Percentiles rank a stretch among this genome's conserved stretches.
phyloP scores from a whole-genome alignment of 192 early-diverging fungal genomes.

The Coemansia asiatica region DNA sequence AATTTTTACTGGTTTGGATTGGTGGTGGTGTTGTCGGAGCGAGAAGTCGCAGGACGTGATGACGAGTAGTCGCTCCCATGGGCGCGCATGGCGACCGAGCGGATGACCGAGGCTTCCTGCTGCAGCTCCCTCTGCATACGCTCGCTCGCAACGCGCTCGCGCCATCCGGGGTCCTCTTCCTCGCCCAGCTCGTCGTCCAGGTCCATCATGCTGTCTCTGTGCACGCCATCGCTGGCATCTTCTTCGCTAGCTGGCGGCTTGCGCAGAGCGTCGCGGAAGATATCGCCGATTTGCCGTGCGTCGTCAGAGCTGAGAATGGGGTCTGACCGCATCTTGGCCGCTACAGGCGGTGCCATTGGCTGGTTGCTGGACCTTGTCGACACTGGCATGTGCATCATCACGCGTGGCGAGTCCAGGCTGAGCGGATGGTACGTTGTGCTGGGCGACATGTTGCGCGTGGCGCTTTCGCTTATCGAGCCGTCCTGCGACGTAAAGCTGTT shows the following conservation, averaged over 20 bases:
- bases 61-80: constrained; percentile 51
- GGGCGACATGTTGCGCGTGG: constrained; percentile 12
- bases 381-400: constrained; percentile 42
- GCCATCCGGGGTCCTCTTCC: constrained; percentile 48
- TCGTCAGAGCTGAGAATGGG: constrained; percentile 42
- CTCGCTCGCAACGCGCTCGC: constrained; percentile 50
- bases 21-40: constrained; percentile 3
- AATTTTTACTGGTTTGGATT: neutral
- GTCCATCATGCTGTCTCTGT: constrained; percentile 17
- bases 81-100: constrained; percentile 43
- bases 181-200: constrained; percentile 31
- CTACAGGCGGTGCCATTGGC: neutral
- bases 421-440: constrained; percentile 35
- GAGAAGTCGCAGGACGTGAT: constrained; percentile 31
- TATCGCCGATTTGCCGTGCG: constrained; percentile 52
- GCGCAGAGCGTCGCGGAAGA: constrained; percentile 52
- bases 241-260: constrained; percentile 49
- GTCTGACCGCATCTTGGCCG: constrained; percentile 6
- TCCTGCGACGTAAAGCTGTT: constrained; percentile 45
- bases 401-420: constrained; percentile 41
- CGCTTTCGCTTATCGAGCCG: constrained; percentile 23
- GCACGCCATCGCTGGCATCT: constrained; percentile 20
- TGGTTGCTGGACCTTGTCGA: constrained; percentile 23
- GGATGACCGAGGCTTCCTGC: constrained; percentile 44
- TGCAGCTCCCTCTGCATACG: constrained; percentile 55